Evolutionary conservation across 1,284 basidiomycete genomes (phyloP).

Genomic region (Irpex sp.): DNA sequence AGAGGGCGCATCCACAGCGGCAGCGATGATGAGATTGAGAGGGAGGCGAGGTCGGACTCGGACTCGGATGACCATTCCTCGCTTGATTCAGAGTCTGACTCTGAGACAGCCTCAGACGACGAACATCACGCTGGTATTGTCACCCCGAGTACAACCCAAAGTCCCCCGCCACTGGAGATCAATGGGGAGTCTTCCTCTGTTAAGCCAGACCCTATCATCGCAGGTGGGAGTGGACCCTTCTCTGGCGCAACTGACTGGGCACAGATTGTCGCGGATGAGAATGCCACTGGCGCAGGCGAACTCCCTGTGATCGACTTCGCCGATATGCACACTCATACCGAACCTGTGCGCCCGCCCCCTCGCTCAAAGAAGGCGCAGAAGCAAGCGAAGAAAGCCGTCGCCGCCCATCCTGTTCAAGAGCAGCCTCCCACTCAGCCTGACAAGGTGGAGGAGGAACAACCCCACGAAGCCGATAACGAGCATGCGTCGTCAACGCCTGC

Average conservation of each 20-base stretch:
- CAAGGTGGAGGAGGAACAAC: constrained; percentile 13
- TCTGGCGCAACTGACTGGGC: constrained; percentile 66
- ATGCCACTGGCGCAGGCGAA: constrained; percentile 48
- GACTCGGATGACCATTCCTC: constrained; percentile 59
- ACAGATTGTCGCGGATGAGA: constrained; percentile 78
- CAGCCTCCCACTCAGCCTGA: constrained; percentile 1
- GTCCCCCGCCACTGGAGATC: constrained; percentile 38
- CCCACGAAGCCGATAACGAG: constrained; percentile 20
- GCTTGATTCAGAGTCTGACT: constrained; percentile 58
- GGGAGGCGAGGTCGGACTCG: constrained; percentile 65
- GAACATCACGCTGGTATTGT: constrained; percentile 47
- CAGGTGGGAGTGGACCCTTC: constrained; percentile 42
- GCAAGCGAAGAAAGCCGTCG: constrained; percentile 19
- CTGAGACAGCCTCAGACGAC: constrained; percentile 61
- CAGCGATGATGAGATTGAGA: constrained; percentile 72
- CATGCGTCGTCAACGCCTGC: constrained; percentile 25
- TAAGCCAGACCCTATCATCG: constrained; percentile 23
- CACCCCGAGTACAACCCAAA: constrained; percentile 64
- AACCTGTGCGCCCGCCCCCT: constrained; percentile 17
- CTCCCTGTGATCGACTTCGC: constrained; percentile 79
- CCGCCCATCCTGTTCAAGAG: constrained; percentile 8
- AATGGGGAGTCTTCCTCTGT: constrained; percentile 30
- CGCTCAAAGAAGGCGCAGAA: constrained; percentile 26
- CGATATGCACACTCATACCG: constrained; percentile 43
- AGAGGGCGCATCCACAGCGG: constrained; percentile 58